Percentiles rank a stretch among this genome's conserved stretches.
Evolutionary conservation across 2,329 filamentous ascomycete species (phyloP).

Genomic region (Colletotrichum limetticola): DNA sequence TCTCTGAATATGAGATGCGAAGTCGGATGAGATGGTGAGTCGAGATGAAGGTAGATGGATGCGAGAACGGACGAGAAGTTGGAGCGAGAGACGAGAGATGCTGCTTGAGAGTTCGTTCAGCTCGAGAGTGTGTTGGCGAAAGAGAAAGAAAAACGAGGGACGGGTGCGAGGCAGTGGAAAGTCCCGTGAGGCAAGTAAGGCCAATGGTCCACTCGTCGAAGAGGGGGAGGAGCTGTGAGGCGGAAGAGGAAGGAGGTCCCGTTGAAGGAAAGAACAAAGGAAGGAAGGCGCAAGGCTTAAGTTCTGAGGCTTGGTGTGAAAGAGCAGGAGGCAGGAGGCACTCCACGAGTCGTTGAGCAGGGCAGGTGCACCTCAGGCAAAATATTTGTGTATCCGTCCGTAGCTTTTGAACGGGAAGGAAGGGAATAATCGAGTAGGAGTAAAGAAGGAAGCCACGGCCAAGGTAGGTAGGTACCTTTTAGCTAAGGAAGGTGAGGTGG

Average conservation of each 20-base stretch:
- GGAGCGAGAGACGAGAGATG: conserved; percentile 1
- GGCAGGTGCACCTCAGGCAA: not conserved
- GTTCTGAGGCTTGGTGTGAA: not conserved
- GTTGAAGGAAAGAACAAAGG: conserved; percentile 10
- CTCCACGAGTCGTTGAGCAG: conserved; percentile 7
- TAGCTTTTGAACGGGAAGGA: not conserved
- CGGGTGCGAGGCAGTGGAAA: not conserved
- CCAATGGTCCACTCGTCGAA: not conserved
- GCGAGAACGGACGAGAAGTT: not conserved
- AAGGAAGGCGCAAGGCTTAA: not conserved
- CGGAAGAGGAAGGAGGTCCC: not conserved
- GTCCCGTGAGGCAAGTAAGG: not conserved
- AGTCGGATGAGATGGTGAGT: not conserved
- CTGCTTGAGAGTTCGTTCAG: not conserved
- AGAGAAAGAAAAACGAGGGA: not conserved
- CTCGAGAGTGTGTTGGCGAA: not conserved
- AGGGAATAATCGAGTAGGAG: not conserved
- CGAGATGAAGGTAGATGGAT: not conserved
- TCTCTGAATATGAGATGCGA: conserved; percentile 5
- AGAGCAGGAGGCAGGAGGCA: not conserved
- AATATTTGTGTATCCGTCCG: not conserved
- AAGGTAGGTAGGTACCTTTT: not conserved
- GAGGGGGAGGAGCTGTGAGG: not conserved
- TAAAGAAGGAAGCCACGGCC: not conserved
- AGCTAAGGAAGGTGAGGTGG: not conserved